Percentiles rank a stretch among this genome's conserved stretches.
These are phyloP conservation scores for Metarhizium sp. DNA, from an alignment of 2,329 filamentous ascomycete species.

Conservation along the genomic window DNA sequence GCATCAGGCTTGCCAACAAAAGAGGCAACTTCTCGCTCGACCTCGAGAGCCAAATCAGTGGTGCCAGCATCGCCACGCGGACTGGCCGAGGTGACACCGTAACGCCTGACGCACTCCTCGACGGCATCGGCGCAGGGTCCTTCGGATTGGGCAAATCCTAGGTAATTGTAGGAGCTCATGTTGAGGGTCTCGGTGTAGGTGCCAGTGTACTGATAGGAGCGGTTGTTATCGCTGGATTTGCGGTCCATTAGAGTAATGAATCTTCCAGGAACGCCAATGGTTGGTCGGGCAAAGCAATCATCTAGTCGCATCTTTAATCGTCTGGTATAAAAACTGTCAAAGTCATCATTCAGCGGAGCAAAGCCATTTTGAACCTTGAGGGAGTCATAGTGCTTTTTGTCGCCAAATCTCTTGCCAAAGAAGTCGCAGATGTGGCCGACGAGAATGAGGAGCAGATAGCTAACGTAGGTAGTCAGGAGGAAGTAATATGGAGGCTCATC, in stretches of 20 bases:
- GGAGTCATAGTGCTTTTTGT: constrained; percentile 72
- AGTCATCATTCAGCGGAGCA: constrained; percentile 92
- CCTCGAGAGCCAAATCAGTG: constrained; percentile 76
- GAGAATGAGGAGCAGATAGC: constrained; percentile 90
- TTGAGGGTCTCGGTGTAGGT: constrained; percentile 92
- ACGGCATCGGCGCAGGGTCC: constrained; percentile 91
- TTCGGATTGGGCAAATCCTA: constrained; percentile 95
- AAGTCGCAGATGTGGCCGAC: constrained; percentile 95
- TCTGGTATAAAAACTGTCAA: constrained; percentile 96
- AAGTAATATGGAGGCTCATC: constrained; percentile 97
- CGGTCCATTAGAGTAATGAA: constrained; percentile 91
- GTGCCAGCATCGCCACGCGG: constrained; percentile 79
- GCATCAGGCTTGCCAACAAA: constrained; percentile 92
- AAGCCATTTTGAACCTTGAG: constrained; percentile 80
- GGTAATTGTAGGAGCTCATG: constrained; percentile 99
- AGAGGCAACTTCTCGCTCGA: constrained; percentile 77
- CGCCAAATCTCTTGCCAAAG: constrained; percentile 90
- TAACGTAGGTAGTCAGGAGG: constrained; percentile 95
- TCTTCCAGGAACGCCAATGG: constrained; percentile 85
- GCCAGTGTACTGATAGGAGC: constrained; percentile 79
- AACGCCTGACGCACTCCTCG: constrained; percentile 75
- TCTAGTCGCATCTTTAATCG: constrained; percentile 90
- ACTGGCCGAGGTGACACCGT: constrained; percentile 75
- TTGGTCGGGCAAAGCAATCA: constrained; percentile 89
- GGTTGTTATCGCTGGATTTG: constrained; percentile 83